These are phyloP conservation scores for Gracilaria caudata DNA, from an alignment of 23 red algal genomes.

Conservation along the genomic window DNA sequence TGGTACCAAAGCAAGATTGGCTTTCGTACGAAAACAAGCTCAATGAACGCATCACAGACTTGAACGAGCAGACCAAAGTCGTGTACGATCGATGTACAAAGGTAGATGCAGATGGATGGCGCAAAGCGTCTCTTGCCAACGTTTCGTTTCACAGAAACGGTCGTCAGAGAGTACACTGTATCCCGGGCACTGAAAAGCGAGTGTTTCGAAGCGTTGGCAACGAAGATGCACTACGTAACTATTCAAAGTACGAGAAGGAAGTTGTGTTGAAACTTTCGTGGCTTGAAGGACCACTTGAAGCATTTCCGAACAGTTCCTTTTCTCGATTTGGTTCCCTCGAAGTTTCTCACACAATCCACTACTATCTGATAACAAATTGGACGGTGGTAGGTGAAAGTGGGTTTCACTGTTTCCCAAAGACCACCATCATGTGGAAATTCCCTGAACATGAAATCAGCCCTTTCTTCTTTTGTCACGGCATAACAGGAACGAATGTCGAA, in stretches of 20 bases:
- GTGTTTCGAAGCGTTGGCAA: neutral
- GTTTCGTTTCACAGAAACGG: neutral
- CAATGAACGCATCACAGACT: neutral
- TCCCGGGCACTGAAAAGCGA: neutral
- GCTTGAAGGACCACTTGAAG: neutral
- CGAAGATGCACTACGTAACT: neutral
- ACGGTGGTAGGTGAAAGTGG: neutral
- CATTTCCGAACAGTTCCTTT: neutral
- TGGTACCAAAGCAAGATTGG: neutral
- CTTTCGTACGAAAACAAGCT: neutral
- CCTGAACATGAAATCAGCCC: neutral
- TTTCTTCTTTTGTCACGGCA: neutral
- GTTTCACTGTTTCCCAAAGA: neutral
- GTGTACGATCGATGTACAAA: neutral
- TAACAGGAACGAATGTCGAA: neutral
- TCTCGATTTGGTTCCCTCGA: neutral
- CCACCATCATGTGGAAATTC: neutral
- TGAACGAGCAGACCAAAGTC: neutral
- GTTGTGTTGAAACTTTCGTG: neutral
- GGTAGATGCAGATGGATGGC: slow-evolving; percentile 1
- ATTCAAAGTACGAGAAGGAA: neutral
- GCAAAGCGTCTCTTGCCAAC: neutral
- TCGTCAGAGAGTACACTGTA: neutral
- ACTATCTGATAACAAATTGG: neutral
- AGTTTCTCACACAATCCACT: neutral